phyloP scores from a whole-genome alignment of 208 protist species.

The Trypanosoma mega region DNA sequence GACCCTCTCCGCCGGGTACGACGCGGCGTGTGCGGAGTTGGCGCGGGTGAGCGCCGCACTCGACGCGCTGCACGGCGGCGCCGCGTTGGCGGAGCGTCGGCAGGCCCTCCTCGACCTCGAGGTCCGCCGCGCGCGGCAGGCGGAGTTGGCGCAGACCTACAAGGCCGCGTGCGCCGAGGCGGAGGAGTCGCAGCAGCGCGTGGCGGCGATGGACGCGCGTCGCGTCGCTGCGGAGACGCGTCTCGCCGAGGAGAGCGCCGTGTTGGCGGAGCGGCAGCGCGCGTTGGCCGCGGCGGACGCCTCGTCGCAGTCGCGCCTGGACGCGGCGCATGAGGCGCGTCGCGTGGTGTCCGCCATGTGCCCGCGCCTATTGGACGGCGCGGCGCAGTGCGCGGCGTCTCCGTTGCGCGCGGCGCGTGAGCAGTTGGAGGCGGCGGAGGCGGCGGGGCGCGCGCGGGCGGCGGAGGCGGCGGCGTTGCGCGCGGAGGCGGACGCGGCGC shows the following conservation, averaged over 20 bases:
- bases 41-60: slow-evolving; percentile 58
- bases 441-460: neutral
- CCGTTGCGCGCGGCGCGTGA: slow-evolving; percentile 32
- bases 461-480: slow-evolving; percentile 32
- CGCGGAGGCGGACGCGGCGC: slow-evolving; percentile 33
- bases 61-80: slow-evolving; percentile 52
- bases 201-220: slow-evolving; percentile 28
- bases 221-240: slow-evolving; percentile 13
- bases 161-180: too few relatives aligned
- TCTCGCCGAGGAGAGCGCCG: neutral
- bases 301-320: slow-evolving; percentile 24
- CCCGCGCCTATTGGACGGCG: slow-evolving; percentile 40
- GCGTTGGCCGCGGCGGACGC: neutral
- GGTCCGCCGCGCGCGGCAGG: slow-evolving; percentile 33
- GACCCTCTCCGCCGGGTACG: slow-evolving; percentile 46
- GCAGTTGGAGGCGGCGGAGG: slow-evolving; percentile 27
- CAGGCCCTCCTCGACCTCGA: slow-evolving; percentile 19
- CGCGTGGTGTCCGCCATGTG: slow-evolving; percentile 11
- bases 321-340: slow-evolving; percentile 2
- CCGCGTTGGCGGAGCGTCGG: slow-evolving; percentile 38
- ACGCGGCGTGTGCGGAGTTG: slow-evolving; percentile 42
- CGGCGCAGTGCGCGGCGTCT: slow-evolving; percentile 19
- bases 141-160: slow-evolving; percentile 34
- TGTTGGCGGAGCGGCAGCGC: neutral
- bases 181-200: too few relatives aligned